Base-by-base conservation (phyloP, 805 yeast genomes). In the Sugiyamaella smithiae region DNA sequence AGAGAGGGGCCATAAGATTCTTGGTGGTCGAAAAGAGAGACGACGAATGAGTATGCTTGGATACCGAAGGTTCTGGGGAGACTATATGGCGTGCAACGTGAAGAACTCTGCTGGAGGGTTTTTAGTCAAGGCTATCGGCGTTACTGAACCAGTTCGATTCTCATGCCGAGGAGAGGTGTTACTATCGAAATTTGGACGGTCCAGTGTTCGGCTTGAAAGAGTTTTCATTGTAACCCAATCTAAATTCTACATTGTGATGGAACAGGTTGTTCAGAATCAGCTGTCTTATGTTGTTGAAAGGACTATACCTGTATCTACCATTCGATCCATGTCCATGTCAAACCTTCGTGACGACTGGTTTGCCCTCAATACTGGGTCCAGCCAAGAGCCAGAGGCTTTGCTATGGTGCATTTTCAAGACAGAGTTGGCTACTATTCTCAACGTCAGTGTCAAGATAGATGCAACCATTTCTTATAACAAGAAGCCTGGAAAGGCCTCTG, bases 301-400 rank as follows among this genome's bases (percentile, higher is more conserved):
- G 48, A 67, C 79, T 1, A 74, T 88, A 40, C 78, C 87, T 6
- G 71, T 88, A 1, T 64, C 72, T 8, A 70, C 76, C 2, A 83
- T 93, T 45, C 73, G 70, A 20, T 77, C 78, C 50, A 77, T 88
- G 12, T 82, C 82, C 3, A 61, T 93, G 57, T 85, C 97, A 0
- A 79, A 75, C 41, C 72, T 81, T 48, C 93, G 90, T 56, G 99
- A 93, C 67, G 93, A 90, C 61, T 93, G 99, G 99, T 65, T 90
- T 28, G 95, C 96, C 1, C 61, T 85, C 40, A 77, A 78, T 29
- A 66, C 81, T 49, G 74, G 76, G 17, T 75, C 81, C 0, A 71
- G 76, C 4, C 60, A 66, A 1, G 76, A 73, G 45, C 88, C 97
- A 1, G 99, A 93, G 67, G 75, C 87, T 9, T 78, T 93, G 50